Evolutionary conservation across 2,329 filamentous ascomycete species (phyloP).

Genomic region (Alternaria novae-zelandiae): DNA sequence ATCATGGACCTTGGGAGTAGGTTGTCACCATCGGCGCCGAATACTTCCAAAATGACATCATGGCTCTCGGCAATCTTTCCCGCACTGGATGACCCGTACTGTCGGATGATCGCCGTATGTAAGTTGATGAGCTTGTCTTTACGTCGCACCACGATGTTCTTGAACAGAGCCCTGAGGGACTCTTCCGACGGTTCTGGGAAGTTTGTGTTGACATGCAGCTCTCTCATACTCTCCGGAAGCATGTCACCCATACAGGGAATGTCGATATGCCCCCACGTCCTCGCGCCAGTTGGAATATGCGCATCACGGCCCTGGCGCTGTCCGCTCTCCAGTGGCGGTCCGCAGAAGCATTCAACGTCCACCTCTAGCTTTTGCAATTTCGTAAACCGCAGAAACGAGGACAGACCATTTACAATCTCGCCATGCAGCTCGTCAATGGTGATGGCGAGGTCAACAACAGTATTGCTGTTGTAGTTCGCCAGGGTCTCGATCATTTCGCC

Average conservation of each 20-base stretch:
- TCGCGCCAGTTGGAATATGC: constrained; percentile 24
- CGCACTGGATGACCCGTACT: constrained; percentile 30
- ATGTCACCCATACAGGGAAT: constrained; percentile 46
- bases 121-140: constrained; percentile 24
- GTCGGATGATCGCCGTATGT: constrained; percentile 31
- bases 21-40: constrained; percentile 18
- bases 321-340: constrained; percentile 43
- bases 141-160: constrained; percentile 37
- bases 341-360: constrained; percentile 40
- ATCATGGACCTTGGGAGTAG: constrained; percentile 33
- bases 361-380: constrained; percentile 36
- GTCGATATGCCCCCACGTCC: constrained; percentile 34
- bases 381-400: constrained; percentile 36
- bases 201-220: constrained; percentile 41
- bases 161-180: constrained; percentile 33
- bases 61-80: constrained; percentile 20
- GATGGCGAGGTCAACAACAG: constrained; percentile 37
- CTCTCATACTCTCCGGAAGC: constrained; percentile 37
- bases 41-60: constrained; percentile 29
- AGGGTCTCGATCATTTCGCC: constrained; percentile 38
- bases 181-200: constrained; percentile 29
- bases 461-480: constrained; percentile 30
- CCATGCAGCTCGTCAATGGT: constrained; percentile 42
- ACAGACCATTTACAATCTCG: constrained; percentile 40
- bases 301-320: constrained; percentile 32